phyloP scores from a whole-genome alignment of 345 rosid species.

The Mallotus nudiflorus region DNA sequence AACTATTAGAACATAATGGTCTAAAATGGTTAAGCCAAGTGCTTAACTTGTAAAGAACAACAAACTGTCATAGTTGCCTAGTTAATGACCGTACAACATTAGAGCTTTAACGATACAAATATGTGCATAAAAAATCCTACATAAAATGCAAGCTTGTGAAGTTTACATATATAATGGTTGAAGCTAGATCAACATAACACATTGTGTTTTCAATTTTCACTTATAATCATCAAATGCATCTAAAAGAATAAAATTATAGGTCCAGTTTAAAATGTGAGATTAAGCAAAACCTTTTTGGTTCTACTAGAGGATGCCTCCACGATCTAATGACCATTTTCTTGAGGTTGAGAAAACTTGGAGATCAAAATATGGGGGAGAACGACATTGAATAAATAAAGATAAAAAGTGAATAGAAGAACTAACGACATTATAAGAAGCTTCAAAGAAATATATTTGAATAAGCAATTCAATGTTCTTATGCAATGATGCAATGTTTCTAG shows the following conservation, averaged over 20 bases:
- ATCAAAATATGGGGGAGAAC: conserved; percentile 19
- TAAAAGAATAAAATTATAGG: neutral
- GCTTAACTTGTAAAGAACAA: neutral
- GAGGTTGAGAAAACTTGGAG: conserved; percentile 44
- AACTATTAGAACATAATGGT: neutral
- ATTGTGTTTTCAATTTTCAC: neutral
- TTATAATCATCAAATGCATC: neutral
- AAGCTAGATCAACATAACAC: conserved; percentile 1
- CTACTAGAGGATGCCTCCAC: conserved; percentile 40
- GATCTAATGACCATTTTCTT: conserved; percentile 38
- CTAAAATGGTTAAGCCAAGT: neutral
- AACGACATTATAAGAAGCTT: neutral
- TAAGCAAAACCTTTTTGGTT: conserved; percentile 58
- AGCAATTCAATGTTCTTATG: neutral
- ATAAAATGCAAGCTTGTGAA: neutral
- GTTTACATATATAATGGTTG: neutral
- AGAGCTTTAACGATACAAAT: neutral
- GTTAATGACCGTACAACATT: neutral
- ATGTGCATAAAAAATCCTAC: neutral
- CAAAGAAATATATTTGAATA: conserved; percentile 6
- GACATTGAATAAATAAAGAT: conserved; percentile 11
- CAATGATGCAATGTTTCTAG: no score
- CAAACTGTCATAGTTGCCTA: neutral
- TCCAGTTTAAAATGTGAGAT: neutral
- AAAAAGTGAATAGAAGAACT: conserved; percentile 6